Evolutionary conservation across 768 basidiomycete genomes (phyloP).

Genomic region (Amylocystis lapponica): DNA sequence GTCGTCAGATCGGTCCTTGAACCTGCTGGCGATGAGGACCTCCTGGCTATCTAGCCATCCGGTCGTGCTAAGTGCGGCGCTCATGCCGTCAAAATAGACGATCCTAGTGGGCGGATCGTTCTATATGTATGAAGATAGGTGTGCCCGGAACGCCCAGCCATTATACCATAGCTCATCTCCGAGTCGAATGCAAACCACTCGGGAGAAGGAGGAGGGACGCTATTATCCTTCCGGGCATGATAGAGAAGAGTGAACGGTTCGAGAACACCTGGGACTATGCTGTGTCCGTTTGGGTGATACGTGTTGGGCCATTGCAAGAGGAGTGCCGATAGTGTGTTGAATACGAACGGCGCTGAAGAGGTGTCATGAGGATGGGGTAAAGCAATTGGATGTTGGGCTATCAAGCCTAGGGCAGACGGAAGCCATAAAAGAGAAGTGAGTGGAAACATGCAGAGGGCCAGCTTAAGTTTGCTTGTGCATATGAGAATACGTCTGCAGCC

Average conservation of each 20-base stretch:
- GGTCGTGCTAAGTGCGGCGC: constrained; percentile 1
- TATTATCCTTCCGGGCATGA: background rate
- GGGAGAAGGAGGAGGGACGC: background rate
- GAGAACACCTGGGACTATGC: background rate
- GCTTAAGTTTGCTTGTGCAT: too few relatives aligned
- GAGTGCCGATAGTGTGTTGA: background rate
- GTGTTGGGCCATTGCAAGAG: background rate
- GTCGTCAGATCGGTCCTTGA: constrained; percentile 1
- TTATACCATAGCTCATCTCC: background rate
- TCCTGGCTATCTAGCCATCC: constrained; percentile 6
- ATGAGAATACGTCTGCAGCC: too few relatives aligned
- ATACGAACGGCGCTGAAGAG: background rate
- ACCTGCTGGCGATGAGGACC: background rate
- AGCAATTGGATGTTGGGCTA: too few relatives aligned
- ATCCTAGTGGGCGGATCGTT: background rate
- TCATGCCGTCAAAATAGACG: constrained; percentile 7
- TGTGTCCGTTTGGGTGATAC: background rate
- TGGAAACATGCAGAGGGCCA: too few relatives aligned
- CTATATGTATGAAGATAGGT: background rate
- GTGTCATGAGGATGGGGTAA: too few relatives aligned
- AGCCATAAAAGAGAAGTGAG: too few relatives aligned
- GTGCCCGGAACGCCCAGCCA: background rate
- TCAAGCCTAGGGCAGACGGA: too few relatives aligned
- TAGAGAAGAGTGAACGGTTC: background rate
- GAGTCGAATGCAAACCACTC: background rate